Conservation (phyloP, 2,329 filamentous ascomycete genomes). For the Beauveria bassiana region DNA sequence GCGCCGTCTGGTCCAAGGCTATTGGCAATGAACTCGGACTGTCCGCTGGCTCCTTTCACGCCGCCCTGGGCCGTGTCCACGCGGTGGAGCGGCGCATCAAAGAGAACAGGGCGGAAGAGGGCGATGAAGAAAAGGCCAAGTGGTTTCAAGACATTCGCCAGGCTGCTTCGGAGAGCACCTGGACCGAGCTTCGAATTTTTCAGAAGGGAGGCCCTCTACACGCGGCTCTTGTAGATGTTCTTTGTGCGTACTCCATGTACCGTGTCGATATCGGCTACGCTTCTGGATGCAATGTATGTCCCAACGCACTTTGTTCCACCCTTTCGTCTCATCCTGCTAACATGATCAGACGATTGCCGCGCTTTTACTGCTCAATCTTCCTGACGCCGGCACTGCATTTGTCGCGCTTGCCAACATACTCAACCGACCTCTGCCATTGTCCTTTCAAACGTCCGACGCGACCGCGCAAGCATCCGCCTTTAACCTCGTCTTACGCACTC, state of each 20-base stretch:
- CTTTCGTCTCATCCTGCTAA: constrained; percentile 11
- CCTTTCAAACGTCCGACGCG: constrained; percentile 64
- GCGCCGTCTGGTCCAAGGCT: constrained; percentile 60
- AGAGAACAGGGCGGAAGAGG: constrained; percentile 40
- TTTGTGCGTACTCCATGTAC: constrained; percentile 76
- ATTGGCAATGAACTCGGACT: constrained; percentile 68
- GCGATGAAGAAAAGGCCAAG: constrained; percentile 47
- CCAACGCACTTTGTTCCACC: not conserved
- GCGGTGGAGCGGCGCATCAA: constrained; percentile 52
- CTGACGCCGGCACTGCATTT: constrained; percentile 56
- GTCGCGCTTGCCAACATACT: constrained; percentile 67
- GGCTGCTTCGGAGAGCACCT: constrained; percentile 58
- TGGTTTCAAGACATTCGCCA: constrained; percentile 58
- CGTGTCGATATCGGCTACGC: constrained; percentile 74
- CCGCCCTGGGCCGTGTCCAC: constrained; percentile 60
- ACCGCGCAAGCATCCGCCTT: constrained; percentile 64
- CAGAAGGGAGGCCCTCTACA: constrained; percentile 59
- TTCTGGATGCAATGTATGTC: constrained; percentile 63
- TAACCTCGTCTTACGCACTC: constrained; percentile 58
- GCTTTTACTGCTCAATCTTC: constrained; percentile 63
- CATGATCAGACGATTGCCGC: constrained; percentile 58
- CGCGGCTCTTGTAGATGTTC: constrained; percentile 59
- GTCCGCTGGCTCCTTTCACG: constrained; percentile 58
- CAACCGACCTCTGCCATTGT: constrained; percentile 66
- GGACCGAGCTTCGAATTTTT: constrained; percentile 67